Evolutionary conservation across 164 flowering plant genomes (phyloP).

Genomic region (Tinospora cordifolia): DNA sequence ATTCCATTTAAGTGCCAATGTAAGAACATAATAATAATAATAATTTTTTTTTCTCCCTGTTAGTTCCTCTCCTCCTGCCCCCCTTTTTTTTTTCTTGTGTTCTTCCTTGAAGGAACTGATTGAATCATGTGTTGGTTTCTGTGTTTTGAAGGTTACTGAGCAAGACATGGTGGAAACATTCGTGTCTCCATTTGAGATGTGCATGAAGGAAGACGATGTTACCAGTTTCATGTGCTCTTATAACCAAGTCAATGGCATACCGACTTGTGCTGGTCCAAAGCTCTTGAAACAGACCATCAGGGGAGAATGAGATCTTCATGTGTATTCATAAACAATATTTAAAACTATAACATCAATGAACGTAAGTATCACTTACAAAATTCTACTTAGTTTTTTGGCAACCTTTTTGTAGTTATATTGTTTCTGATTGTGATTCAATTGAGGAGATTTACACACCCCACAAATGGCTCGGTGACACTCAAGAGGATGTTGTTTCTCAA

Average conservation of each 20-base stretch:
- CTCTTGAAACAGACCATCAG: slow-evolving; percentile 15
- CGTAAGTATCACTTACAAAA: neutral
- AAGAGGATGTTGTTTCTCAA: slow-evolving; percentile 35
- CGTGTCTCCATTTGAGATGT: slow-evolving; percentile 19
- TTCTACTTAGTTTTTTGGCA: neutral
- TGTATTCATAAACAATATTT: slow-evolving; percentile 4
- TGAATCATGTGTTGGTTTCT: neutral
- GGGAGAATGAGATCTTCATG: slow-evolving; percentile 22
- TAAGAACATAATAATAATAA: neutral
- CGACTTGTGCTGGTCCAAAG: slow-evolving; percentile 20
- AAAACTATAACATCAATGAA: neutral
- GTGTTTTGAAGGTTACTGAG: neutral
- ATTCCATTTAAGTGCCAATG: slow-evolving; percentile 19
- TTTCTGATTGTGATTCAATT: slow-evolving; percentile 41
- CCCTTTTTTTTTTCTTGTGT: too few relatives aligned
- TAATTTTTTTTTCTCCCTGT: too few relatives aligned
- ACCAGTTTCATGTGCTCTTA: slow-evolving; percentile 23
- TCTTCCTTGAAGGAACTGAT: neutral
- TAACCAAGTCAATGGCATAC: slow-evolving; percentile 23
- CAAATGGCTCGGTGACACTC: slow-evolving; percentile 23
- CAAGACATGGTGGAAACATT: slow-evolving; percentile 6
- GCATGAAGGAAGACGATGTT: slow-evolving; percentile 21
- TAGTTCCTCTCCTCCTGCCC: too few relatives aligned
- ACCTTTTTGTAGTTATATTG: slow-evolving; percentile 26
- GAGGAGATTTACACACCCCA: slow-evolving; percentile 23